Evolutionary conservation across 805 yeast genomes (phyloP).

Genomic region (Saturnispora ahearnii): DNA sequence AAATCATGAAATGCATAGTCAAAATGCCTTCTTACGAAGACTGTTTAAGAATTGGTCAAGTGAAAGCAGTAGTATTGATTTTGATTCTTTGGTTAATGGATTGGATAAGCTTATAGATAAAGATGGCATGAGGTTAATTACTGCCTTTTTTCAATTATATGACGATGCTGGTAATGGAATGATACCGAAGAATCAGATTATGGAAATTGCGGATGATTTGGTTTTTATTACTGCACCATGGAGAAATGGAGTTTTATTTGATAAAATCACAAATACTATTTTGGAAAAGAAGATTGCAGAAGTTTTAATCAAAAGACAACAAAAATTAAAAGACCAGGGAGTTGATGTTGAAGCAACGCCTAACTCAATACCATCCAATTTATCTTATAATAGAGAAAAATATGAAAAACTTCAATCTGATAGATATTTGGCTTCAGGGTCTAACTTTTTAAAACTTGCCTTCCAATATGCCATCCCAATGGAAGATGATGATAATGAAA

Average conservation of each 20-base stretch:
- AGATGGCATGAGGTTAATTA: conserved; percentile 70
- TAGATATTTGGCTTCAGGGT: conserved; percentile 78
- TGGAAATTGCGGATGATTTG: conserved; percentile 81
- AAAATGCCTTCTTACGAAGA: conserved; percentile 46
- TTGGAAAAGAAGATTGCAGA: conserved; percentile 65
- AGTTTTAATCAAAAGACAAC: conserved; percentile 38
- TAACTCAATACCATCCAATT: conserved; percentile 47
- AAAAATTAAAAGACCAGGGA: conserved; percentile 25
- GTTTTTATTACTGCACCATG: conserved; percentile 77
- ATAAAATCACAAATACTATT: conserved; percentile 49
- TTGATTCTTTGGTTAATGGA: conserved; percentile 67
- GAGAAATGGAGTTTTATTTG: conserved; percentile 64
- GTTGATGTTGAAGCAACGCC: conserved; percentile 23
- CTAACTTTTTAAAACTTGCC: conserved; percentile 76
- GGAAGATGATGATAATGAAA: conserved; percentile 29
- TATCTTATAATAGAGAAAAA: conserved; percentile 52
- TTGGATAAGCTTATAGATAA: conserved; percentile 57
- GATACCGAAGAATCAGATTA: conserved; percentile 68
- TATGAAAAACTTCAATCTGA: conserved; percentile 61
- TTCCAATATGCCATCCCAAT: conserved; percentile 82
- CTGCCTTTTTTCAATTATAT: conserved; percentile 71
- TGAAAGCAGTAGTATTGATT: conserved; percentile 48
- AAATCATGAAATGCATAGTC: conserved; percentile 19
- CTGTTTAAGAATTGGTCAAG: conserved; percentile 65
- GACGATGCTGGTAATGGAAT: conserved; percentile 50